These are phyloP conservation scores for Syncephalastrum contaminatum DNA, from an alignment of 371 early-diverging fungal species.

Conservation along the genomic window DNA sequence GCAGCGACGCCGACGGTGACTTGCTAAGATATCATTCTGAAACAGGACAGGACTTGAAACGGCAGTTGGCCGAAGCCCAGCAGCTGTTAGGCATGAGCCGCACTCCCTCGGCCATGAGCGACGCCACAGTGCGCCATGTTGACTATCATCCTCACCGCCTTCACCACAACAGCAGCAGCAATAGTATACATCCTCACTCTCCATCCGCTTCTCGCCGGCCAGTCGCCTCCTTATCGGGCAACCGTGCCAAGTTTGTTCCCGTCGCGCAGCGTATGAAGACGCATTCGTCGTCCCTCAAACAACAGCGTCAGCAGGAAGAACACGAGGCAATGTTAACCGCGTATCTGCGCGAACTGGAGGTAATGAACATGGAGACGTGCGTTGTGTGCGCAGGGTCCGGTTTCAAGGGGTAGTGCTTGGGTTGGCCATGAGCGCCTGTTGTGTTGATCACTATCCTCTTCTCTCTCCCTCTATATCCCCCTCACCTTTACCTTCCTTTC, in stretches of 20 bases:
- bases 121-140: conserved; percentile 7
- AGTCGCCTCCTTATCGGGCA: conserved; percentile 11
- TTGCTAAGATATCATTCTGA: conserved; percentile 19
- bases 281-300: background rate
- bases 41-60: conserved; percentile 40
- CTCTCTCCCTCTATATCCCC: too few species aligned
- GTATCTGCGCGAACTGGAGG: too few species aligned
- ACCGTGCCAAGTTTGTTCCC: conserved; percentile 19
- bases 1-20: too few species aligned
- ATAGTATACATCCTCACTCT: too few species aligned
- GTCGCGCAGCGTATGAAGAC: conserved; percentile 17
- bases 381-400: too few species aligned
- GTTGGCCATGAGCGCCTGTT: too few species aligned
- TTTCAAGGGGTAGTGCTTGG: too few species aligned
- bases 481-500: too few species aligned
- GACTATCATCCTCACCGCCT: background rate
- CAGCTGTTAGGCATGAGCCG: conserved; percentile 12
- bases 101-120: conserved; percentile 5
- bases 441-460: too few species aligned
- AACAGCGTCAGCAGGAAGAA: background rate
- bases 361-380: too few species aligned
- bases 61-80: conserved; percentile 35
- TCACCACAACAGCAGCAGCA: background rate
- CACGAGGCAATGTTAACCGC: too few species aligned
- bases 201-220: background rate